A percentile compares a stretch with the other conserved stretches of the same genome.
Evolutionary conservation across 345 rosid species (phyloP).

Genomic region (Sonneratia alba): DNA sequence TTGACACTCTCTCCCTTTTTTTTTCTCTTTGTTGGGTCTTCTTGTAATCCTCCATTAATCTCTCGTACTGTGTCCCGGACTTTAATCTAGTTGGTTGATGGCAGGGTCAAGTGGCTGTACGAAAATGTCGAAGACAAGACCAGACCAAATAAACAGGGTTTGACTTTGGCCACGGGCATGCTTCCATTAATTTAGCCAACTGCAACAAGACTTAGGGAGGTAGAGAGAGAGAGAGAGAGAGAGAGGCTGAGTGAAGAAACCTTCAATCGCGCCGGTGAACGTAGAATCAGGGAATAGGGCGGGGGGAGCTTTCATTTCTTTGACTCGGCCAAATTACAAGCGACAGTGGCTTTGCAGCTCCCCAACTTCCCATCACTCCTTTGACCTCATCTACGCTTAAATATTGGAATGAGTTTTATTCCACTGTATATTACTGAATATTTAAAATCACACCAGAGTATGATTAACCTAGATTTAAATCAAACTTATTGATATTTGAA

Average conservation of each 20-base stretch:
- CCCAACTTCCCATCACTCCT: not conserved
- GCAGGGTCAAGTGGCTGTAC: not conserved
- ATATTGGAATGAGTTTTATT: no score
- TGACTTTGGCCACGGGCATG: not conserved
- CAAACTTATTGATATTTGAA: no score
- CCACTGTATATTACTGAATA: no score
- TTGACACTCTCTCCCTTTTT: not conserved
- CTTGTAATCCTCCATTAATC: not conserved
- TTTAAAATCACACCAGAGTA: no score
- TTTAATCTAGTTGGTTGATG: not conserved
- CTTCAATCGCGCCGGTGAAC: constrained; percentile 15
- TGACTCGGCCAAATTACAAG: not conserved
- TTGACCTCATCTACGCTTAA: not conserved
- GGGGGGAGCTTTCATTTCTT: not conserved
- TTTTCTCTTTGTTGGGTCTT: not conserved
- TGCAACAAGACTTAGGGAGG: not conserved
- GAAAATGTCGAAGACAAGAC: not conserved
- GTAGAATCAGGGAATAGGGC: not conserved
- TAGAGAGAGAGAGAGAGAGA: not conserved
- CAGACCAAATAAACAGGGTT: not conserved
- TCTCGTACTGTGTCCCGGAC: not conserved
- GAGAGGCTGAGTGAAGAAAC: not conserved
- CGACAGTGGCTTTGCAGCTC: not conserved
- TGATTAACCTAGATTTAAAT: no score
- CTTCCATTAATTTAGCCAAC: not conserved